These are phyloP conservation scores for Botrytis elliptica DNA, from an alignment of 2,329 filamentous ascomycete species.

Conservation along the genomic window DNA sequence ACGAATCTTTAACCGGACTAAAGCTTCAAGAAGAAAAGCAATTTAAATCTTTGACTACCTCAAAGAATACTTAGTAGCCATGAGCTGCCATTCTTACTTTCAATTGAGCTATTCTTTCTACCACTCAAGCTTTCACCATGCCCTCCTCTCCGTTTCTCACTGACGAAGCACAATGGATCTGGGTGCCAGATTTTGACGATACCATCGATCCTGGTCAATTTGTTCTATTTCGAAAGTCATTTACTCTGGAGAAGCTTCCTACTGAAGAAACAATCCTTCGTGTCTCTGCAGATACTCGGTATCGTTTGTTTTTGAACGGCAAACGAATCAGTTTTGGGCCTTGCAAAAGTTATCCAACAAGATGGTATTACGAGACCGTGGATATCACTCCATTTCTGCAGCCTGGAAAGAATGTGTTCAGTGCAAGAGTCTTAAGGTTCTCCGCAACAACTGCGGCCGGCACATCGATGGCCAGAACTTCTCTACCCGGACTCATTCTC, in stretches of 20 bases:
- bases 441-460: background rate
- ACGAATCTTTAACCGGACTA: background rate
- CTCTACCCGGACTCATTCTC: background rate
- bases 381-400: conserved; percentile 1
- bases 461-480: background rate
- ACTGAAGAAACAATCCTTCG: background rate
- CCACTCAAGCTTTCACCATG: background rate
- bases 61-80: background rate
- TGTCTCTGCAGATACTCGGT: conserved; percentile 6
- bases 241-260: background rate
- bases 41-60: background rate
- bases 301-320: conserved; percentile 7
- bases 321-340: conserved; percentile 16
- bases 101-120: background rate
- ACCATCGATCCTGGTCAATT: background rate
- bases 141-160: background rate
- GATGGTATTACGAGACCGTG: conserved; percentile 11
- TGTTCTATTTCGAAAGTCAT: background rate
- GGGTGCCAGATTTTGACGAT: background rate
- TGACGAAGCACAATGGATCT: background rate
- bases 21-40: background rate
- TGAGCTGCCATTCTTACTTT: background rate
- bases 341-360: conserved; percentile 12
- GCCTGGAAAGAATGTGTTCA: background rate
- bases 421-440: conserved; percentile 2